A percentile compares a stretch with the other conserved stretches of the same genome.
Evolutionary conservation across 225 moss, liverwort and hornwort genomes (phyloP).

Genomic region (Marchantia polymorpha): DNA sequence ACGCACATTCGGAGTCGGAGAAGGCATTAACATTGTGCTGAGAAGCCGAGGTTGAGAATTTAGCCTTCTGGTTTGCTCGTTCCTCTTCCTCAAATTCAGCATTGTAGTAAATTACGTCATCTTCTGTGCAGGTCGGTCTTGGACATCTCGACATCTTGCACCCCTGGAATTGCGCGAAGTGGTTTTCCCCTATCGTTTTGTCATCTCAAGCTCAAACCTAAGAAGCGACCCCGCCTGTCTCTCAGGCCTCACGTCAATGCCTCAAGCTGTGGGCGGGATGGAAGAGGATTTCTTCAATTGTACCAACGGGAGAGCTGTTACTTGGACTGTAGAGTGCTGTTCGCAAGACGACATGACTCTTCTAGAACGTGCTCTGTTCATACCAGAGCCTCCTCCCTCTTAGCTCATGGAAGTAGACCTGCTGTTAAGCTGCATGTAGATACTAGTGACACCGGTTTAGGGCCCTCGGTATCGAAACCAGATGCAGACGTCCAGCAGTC

Average conservation of each 20-base stretch:
- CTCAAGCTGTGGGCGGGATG: neutral
- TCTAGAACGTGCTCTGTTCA: neutral
- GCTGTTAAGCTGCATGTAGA: constrained; percentile 12
- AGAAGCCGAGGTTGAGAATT: neutral
- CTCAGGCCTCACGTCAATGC: neutral
- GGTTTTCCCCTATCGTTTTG: neutral
- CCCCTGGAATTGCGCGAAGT: neutral
- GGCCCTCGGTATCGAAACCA: constrained; percentile 18
- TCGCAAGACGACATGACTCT: neutral
- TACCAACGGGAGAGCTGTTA: neutral
- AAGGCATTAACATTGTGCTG: neutral
- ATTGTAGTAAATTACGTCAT: neutral
- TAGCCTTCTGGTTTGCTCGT: too few relatives aligned
- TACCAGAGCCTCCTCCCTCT: constrained; percentile 7
- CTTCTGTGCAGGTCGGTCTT: constrained; percentile 6
- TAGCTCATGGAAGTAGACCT: constrained; percentile 24
- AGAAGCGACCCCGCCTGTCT: neutral
- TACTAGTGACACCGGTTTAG: constrained; percentile 13
- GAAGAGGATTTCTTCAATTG: neutral
- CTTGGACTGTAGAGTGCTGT: neutral
- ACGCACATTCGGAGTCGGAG: neutral
- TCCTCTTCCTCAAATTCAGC: neutral
- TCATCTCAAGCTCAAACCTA: neutral
- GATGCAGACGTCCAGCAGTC: constrained; percentile 18
- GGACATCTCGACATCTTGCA: neutral